phyloP scores from a whole-genome alignment of 164 flowering plant genomes.

The Litsea cubeba region DNA sequence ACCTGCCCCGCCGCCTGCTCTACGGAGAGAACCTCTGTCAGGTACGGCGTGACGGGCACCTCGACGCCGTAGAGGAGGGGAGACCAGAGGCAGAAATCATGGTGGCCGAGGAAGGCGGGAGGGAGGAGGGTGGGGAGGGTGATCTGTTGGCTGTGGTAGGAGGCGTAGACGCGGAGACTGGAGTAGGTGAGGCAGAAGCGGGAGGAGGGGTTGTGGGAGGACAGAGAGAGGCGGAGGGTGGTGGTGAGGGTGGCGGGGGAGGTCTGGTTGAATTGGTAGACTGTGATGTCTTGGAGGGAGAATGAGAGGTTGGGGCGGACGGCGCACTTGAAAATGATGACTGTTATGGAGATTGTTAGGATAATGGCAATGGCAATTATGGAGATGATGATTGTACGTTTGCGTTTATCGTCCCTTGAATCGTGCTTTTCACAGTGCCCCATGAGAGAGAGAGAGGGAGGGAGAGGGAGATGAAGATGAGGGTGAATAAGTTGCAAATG shows the following conservation, averaged over 20 bases:
- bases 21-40: background rate
- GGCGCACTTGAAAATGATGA: slow-evolving; percentile 9
- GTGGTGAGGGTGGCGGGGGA: slow-evolving; percentile 5
- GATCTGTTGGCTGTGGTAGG: slow-evolving; percentile 19
- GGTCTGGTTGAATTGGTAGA: slow-evolving; percentile 14
- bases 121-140: slow-evolving; percentile 8
- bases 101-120: slow-evolving; percentile 8
- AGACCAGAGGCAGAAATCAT: slow-evolving; percentile 11
- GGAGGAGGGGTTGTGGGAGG: slow-evolving; percentile 14
- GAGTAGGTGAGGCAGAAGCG: slow-evolving; percentile 13
- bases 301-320: slow-evolving; percentile 17
- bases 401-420: too few species aligned
- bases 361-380: background rate
- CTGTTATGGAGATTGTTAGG: background rate
- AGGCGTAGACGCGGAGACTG: slow-evolving; percentile 7
- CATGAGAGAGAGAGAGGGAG: background rate
- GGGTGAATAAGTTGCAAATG: background rate
- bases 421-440: background rate
- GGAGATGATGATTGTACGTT: background rate
- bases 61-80: slow-evolving; percentile 13
- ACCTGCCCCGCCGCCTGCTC: background rate
- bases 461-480: background rate
- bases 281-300: slow-evolving; percentile 13
- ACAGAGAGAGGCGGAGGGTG: slow-evolving; percentile 9
- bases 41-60: slow-evolving; percentile 18